These are phyloP conservation scores for Chrysosporium keratinophilum DNA, from an alignment of 2,329 filamentous ascomycete genomes.

Conservation along the genomic window DNA sequence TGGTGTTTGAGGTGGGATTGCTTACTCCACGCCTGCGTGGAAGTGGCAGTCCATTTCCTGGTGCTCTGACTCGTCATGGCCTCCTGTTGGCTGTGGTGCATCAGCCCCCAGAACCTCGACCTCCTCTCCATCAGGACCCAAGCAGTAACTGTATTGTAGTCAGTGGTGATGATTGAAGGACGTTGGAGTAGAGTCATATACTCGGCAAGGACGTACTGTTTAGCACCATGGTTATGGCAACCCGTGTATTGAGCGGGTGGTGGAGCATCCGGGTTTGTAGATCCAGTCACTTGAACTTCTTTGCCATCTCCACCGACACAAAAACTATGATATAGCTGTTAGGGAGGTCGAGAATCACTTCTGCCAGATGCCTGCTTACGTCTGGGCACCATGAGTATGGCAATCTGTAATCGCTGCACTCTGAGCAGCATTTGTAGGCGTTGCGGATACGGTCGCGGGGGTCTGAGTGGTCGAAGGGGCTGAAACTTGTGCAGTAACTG, in stretches of 20 bases:
- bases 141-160: constrained; percentile 46
- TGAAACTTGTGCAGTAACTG: constrained; percentile 20
- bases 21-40: constrained; percentile 64
- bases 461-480: constrained; percentile 16
- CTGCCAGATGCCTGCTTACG: constrained; percentile 24
- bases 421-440: constrained; percentile 24
- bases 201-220: constrained; percentile 38
- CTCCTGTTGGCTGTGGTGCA: constrained; percentile 12
- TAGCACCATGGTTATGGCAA: constrained; percentile 52
- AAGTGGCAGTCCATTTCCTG: constrained; percentile 50
- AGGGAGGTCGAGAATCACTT: not conserved
- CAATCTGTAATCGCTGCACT: constrained; percentile 45
- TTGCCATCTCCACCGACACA: constrained; percentile 29
- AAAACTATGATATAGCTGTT: constrained; percentile 20
- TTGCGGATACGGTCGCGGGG: constrained; percentile 20
- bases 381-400: constrained; percentile 39
- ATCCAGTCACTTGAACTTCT: constrained; percentile 31
- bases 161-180: not conserved
- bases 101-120: constrained; percentile 42
- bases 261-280: constrained; percentile 46
- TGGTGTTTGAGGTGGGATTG: constrained; percentile 10
- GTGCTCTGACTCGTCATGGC: constrained; percentile 20
- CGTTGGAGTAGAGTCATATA: no score
- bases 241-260: constrained; percentile 52
- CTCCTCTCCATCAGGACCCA: constrained; percentile 50